Base-by-base conservation (phyloP, 78 protist species). In the Planoprotostelium fungivorum region DNA sequence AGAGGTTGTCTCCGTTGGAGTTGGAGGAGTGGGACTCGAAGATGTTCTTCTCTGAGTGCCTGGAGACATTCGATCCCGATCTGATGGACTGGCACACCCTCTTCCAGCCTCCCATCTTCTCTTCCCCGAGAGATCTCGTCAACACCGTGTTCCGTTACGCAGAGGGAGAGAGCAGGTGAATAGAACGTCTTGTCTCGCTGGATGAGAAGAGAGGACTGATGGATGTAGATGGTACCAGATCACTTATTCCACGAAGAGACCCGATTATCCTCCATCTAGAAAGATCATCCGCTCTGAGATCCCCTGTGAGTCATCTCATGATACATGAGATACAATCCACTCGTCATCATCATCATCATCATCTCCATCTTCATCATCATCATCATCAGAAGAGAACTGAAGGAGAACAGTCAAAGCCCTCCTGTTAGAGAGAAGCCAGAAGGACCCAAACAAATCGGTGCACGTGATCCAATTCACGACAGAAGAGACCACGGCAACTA, bases 391-490 rank as follows among this genome's bases (percentile, higher is more conserved):
- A 51, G 16, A 25, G 5, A 5, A 51, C 73, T 51, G 73, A 51
- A 51, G 16, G 16, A 5, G 5, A 5, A 16, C 73, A 51, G 73
- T 51, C 73, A 51, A 51, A 16, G 73, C 73, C 16, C 16, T 51
- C 31, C 16, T 51, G 16, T 51, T 51, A 16, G 73, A 51, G 73
- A 51, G 73, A 16, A 51, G 73, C 16, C 31, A 25, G 73, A 51
- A 51, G 73, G 73, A 51, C 31, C 73, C 73, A 16, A 51, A 51
- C 73, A 51, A 51, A 51, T 5, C 73, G 73, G 73, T 51, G 73
- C 73, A 51, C 73, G 73, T 51, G 73, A 51, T 51, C 73, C 73
- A 51, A 51, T 51, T 51, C 73, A 51, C 73, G 73, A 51, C 73
- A 25, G 73, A 51, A 51, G 73, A 51, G 16, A 51, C 73, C 5